phyloP scores from a whole-genome alignment of 805 yeast genomes.

The Zygoascus flipseniorum region DNA sequence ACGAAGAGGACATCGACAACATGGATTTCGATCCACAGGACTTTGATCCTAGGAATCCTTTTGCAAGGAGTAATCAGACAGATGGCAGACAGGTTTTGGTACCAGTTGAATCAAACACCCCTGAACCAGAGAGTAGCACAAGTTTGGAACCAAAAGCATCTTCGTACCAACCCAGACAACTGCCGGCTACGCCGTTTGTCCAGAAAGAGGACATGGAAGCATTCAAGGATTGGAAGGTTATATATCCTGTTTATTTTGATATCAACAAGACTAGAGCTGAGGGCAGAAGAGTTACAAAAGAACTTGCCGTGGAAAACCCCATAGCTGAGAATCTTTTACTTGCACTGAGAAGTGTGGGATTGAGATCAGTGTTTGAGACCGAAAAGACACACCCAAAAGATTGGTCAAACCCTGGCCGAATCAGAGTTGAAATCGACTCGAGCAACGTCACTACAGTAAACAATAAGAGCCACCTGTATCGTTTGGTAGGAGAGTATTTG shows the following conservation, averaged over 20 bases:
- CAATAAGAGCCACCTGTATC: constrained; percentile 60
- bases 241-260: constrained; percentile 94
- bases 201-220: constrained; percentile 50
- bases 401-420: constrained; percentile 96
- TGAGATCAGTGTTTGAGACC: constrained; percentile 36
- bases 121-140: constrained; percentile 7
- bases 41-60: constrained; percentile 53
- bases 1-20: constrained; percentile 66
- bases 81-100: neutral
- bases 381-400: constrained; percentile 93
- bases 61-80: constrained; percentile 20
- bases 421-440: constrained; percentile 56
- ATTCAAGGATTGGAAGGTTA: constrained; percentile 57
- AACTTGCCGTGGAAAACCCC: constrained; percentile 77
- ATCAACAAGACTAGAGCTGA: constrained; percentile 59
- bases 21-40: constrained; percentile 92
- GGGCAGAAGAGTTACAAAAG: constrained; percentile 71
- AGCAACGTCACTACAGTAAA: constrained; percentile 32
- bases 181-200: constrained; percentile 25
- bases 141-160: constrained; percentile 6
- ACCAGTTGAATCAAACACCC: constrained; percentile 2
- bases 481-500: constrained; percentile 52
- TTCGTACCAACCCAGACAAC: constrained; percentile 9
- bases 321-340: constrained; percentile 75
- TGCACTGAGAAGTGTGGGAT: constrained; percentile 41